These are phyloP conservation scores for Yamadazyma dushanensis DNA, from an alignment of 1,139 yeast genomes.

Conservation along the genomic window DNA sequence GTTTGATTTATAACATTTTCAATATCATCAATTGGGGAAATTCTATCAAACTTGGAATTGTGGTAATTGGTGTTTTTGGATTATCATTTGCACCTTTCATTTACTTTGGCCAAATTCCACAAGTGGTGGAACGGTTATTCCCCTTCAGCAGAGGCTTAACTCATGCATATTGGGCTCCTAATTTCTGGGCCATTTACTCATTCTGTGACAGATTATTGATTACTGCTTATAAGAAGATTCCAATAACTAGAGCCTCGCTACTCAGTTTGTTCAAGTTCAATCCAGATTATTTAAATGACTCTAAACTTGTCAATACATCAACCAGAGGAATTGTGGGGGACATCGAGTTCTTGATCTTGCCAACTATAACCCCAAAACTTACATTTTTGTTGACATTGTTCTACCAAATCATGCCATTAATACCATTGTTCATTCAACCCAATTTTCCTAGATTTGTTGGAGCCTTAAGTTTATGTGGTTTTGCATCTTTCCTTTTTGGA, in stretches of 20 bases:
- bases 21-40: slow-evolving; percentile 57
- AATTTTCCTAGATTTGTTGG: slow-evolving; percentile 79
- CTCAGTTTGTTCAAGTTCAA: slow-evolving; percentile 35
- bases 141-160: slow-evolving; percentile 96
- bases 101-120: slow-evolving; percentile 61
- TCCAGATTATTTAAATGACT: slow-evolving; percentile 25
- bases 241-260: slow-evolving; percentile 42
- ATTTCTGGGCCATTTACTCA: slow-evolving; percentile 93
- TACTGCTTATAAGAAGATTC: slow-evolving; percentile 45
- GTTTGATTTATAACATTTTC: slow-evolving; percentile 26
- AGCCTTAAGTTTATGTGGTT: slow-evolving; percentile 84
- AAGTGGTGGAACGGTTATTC: slow-evolving; percentile 68
- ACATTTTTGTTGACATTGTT: slow-evolving; percentile 79
- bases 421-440: slow-evolving; percentile 77
- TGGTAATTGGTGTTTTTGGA: slow-evolving; percentile 63
- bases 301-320: slow-evolving; percentile 37
- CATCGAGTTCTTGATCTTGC: slow-evolving; percentile 75
- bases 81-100: slow-evolving; percentile 83
- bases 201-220: slow-evolving; percentile 76
- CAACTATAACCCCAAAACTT: slow-evolving; percentile 72
- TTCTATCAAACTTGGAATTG: slow-evolving; percentile 58
- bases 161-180: slow-evolving; percentile 99
- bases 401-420: slow-evolving; percentile 74
- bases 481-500: slow-evolving; percentile 88
- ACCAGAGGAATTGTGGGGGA: slow-evolving; percentile 94